A percentile compares a stretch with the other conserved stretches of the same genome.
Evolutionary conservation across 176 grass and related monocot genomes (phyloP).

Genomic region (Cenchrus americanus): DNA sequence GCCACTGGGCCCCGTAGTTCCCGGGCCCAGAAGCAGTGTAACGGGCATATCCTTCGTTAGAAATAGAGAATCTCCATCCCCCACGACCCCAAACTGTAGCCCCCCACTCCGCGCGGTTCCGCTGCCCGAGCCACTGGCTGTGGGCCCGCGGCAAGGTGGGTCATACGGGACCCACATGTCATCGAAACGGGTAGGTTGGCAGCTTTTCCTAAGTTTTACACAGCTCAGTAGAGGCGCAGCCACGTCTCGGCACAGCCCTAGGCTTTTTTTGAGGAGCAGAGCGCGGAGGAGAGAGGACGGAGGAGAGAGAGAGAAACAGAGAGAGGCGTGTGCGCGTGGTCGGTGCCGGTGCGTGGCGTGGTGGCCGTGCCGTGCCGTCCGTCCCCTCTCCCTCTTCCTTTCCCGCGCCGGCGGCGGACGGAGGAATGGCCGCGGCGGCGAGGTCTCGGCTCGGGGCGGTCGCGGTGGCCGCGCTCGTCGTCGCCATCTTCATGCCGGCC

Average conservation of each 20-base stretch:
- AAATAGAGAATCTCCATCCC: too few relatives aligned
- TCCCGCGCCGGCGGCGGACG: not conserved
- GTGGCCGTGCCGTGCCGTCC: slow-evolving; percentile 11
- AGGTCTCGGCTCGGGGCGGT: slow-evolving; percentile 28
- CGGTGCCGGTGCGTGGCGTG: slow-evolving; percentile 20
- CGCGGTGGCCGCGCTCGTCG: slow-evolving; percentile 41
- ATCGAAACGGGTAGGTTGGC: rapidly evolving
- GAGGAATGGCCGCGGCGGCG: slow-evolving; percentile 33
- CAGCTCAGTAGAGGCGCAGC: not conserved
- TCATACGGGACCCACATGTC: not conserved
- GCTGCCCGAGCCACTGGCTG: not conserved
- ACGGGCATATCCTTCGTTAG: too few relatives aligned
- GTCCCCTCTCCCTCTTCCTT: not conserved
- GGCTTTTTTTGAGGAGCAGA: not conserved
- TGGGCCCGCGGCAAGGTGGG: not conserved
- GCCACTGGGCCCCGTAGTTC: too few relatives aligned
- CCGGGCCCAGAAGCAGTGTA: too few relatives aligned
- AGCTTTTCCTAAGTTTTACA: not conserved
- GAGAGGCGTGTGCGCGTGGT: slow-evolving; percentile 14
- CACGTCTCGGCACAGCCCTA: slow-evolving; percentile 1
- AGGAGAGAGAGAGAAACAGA: not conserved
- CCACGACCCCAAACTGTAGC: not conserved
- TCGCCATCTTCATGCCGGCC: slow-evolving; percentile 49
- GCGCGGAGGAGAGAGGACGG: not conserved
- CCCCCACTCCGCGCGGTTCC: not conserved